phyloP scores from a whole-genome alignment of 306 rosid genomes.

The Clitoria ternatea region DNA sequence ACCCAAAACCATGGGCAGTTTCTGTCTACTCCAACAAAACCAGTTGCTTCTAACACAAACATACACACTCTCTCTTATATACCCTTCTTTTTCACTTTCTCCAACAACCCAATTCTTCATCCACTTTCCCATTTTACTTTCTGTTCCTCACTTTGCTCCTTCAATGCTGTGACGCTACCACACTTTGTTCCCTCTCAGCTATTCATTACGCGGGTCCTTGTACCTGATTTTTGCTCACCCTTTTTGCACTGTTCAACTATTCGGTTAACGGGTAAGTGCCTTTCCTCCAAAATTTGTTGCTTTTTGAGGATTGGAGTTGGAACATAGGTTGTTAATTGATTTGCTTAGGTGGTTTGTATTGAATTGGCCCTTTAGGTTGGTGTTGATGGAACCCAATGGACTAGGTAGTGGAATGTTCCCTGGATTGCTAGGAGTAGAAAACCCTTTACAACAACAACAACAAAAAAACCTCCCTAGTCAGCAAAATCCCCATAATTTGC shows the following conservation, averaged over 20 bases:
- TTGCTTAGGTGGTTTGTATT: neutral
- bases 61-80: conserved; percentile 9
- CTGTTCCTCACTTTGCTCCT: neutral
- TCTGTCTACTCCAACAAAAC: conserved; percentile 49
- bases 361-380: neutral
- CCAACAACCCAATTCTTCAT: neutral
- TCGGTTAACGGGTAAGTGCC: conserved; percentile 21
- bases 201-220: neutral
- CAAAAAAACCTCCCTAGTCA: conserved; percentile 35
- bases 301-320: neutral
- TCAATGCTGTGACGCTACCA: neutral
- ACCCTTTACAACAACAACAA: conserved; percentile 52
- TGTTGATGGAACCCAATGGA: conserved; percentile 62
- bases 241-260: conserved; percentile 1
- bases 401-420: conserved; percentile 60
- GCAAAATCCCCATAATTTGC: conserved; percentile 50
- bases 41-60: conserved; percentile 37
- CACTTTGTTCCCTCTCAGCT: neutral
- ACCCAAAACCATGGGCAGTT: conserved; percentile 83
- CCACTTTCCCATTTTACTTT: neutral
- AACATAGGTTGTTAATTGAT: neutral
- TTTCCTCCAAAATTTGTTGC: neutral
- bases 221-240: neutral
- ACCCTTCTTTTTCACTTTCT: conserved; percentile 6
- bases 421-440: conserved; percentile 61